Base-by-base conservation (phyloP, 345 rosid genomes). In the Rhodamnia argentea region DNA sequence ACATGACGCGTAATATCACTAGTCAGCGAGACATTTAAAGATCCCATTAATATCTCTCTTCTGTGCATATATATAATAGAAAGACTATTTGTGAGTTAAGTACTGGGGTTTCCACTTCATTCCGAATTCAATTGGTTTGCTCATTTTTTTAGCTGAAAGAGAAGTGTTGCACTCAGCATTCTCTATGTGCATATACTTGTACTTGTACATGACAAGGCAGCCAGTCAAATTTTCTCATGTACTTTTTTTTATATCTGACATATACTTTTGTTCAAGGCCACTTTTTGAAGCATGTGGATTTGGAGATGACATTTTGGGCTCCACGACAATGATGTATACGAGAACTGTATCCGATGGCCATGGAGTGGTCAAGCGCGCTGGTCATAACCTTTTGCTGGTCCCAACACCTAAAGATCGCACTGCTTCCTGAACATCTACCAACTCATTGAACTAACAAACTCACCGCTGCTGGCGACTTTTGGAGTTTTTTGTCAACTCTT, bases 271-370 rank as follows among this genome's bases (percentile, higher is more conserved):
- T 37, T 64, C 88, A 20, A 97, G 98, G 93, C 87, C 92, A 78
- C 96, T 97, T 93, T 97, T 97, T 86, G 84, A 91, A 89, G 95
- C 97, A 2, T 96, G 98, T 89, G 99, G 98, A 83, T 97, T 96
- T 92, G 93, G 92, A 86, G 95, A 92, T 85, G 99, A 97, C 89
- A 87, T 93, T 29, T 89, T 96, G 92, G 92, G 96, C 84, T 94
- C 99, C 56, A 94, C 95, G 13, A 94, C 98, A 4, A 97, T 96
- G 99, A 94, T 96, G 94, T 92, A 94, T 88, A 84, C 96, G 14
- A 94, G 90, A 90, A 89, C 85, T 26, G 86, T 54, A 62, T 87
- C 96, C 3, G 59, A 11, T 54, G 75, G 57, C 57, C 58, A 55
- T 57, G 88, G 84, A 74, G 90, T 54, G 87, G 89, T 89, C 64